phyloP scores from a whole-genome alignment of 1,284 basidiomycete genomes.

The Sphaerobolus stellatus region DNA sequence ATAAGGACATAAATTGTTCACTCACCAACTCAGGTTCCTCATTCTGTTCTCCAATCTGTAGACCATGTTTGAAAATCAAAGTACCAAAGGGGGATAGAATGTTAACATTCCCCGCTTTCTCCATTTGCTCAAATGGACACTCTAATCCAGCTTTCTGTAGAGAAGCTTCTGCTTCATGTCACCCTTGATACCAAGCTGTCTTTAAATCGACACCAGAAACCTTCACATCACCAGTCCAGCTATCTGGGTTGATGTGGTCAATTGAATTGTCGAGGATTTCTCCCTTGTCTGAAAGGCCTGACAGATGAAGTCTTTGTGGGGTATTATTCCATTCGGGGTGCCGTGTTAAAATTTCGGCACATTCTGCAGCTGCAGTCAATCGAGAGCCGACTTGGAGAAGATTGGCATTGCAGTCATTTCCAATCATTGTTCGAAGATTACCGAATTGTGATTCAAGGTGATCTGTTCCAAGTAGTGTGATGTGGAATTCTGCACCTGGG shows the following conservation, averaged over 20 bases:
- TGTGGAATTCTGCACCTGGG: slow-evolving; percentile 30
- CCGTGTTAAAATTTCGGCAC: slow-evolving; percentile 17
- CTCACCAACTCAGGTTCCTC: too few relatives aligned
- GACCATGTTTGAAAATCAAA: not conserved
- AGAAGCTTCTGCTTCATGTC: not conserved
- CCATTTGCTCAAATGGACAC: not conserved
- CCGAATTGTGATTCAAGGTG: slow-evolving; percentile 37
- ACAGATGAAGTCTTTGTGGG: not conserved
- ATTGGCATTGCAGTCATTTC: slow-evolving; percentile 23
- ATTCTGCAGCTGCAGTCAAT: slow-evolving; percentile 14
- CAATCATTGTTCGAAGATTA: slow-evolving; percentile 20
- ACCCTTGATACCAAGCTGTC: not conserved
- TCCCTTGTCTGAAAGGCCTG: not conserved
- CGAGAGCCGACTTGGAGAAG: slow-evolving; percentile 20
- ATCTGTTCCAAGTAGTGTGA: slow-evolving; percentile 40
- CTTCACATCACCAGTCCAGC: slow-evolving; percentile 1
- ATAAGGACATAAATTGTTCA: too few relatives aligned
- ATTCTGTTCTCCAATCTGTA: not conserved
- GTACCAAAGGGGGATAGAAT: not conserved
- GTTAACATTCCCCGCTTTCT: not conserved
- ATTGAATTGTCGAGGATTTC: not conserved
- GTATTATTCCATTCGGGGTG: slow-evolving; percentile 21
- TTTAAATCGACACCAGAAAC: not conserved
- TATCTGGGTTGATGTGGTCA: slow-evolving; percentile 1
- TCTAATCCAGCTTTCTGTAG: not conserved